These are phyloP conservation scores for Polygonum aviculare DNA, from an alignment of 148 eudicot species.

Conservation along the genomic window DNA sequence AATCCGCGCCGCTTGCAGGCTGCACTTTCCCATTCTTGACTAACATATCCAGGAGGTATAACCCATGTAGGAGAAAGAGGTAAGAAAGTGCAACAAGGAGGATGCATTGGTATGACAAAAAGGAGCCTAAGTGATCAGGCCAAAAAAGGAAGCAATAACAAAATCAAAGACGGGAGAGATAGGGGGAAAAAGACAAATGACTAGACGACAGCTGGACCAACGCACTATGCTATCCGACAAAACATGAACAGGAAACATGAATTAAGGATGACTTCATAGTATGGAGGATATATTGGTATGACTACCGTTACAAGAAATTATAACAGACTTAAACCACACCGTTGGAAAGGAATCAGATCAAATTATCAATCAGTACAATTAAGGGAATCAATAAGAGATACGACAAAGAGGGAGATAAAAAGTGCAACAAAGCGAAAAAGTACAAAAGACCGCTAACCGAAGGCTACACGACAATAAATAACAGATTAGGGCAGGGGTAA, in stretches of 20 bases:
- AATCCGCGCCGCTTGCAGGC: background rate
- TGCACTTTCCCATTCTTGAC: background rate
- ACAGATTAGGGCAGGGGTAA: background rate
- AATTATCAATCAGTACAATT: background rate
- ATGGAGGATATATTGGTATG: background rate
- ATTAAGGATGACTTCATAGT: background rate
- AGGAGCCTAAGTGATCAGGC: background rate
- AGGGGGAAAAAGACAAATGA: background rate
- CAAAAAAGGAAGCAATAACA: background rate
- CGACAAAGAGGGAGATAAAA: background rate
- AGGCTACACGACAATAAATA: background rate
- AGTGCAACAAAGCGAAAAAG: background rate
- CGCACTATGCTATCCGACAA: background rate
- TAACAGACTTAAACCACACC: too few species aligned
- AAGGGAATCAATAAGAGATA: background rate
- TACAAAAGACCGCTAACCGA: background rate
- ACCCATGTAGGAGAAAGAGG: background rate
- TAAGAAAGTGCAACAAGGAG: background rate
- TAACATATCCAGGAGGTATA: background rate
- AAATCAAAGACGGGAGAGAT: background rate
- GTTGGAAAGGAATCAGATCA: background rate
- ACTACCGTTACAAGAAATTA: too few species aligned
- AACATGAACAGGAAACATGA: background rate
- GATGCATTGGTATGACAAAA: background rate
- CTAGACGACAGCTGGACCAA: background rate